phyloP scores from a whole-genome alignment of 768 basidiomycete species.

The Amanita thiersii region DNA sequence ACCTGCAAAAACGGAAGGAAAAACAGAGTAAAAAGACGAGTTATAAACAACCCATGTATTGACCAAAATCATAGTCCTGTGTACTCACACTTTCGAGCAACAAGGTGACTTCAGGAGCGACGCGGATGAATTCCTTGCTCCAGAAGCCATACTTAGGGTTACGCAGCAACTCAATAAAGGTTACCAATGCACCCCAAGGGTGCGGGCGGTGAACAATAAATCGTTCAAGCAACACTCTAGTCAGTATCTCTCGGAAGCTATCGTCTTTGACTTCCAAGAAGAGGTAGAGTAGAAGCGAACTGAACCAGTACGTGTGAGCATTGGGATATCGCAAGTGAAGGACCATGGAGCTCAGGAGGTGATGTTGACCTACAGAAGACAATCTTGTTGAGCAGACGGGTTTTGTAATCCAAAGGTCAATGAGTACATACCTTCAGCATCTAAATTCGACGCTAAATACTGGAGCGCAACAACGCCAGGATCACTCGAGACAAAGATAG shows the following conservation, averaged over 20 bases:
- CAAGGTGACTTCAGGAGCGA: slow-evolving; percentile 80
- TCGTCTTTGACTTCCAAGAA: slow-evolving; percentile 77
- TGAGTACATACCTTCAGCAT: slow-evolving; percentile 72
- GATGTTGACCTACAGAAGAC: slow-evolving; percentile 73
- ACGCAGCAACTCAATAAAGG: slow-evolving; percentile 89
- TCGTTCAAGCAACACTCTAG: slow-evolving; percentile 86
- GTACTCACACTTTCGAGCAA: slow-evolving; percentile 73
- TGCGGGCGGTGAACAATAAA: slow-evolving; percentile 93
- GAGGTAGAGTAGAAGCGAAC: slow-evolving; percentile 79
- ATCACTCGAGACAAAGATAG: slow-evolving; percentile 74
- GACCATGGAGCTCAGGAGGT: slow-evolving; percentile 86
- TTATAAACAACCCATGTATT: too few relatives aligned
- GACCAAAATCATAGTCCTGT: too few relatives aligned
- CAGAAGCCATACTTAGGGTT: slow-evolving; percentile 89
- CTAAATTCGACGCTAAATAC: slow-evolving; percentile 75
- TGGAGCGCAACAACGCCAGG: slow-evolving; percentile 81
- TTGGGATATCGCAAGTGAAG: slow-evolving; percentile 96
- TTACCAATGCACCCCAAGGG: slow-evolving; percentile 91
- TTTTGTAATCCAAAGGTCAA: neutral
- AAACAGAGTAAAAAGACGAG: slow-evolving; percentile 8
- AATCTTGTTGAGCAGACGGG: slow-evolving; percentile 6
- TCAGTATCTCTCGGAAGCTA: slow-evolving; percentile 73
- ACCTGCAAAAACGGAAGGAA: slow-evolving; percentile 36
- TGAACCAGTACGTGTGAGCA: slow-evolving; percentile 98
- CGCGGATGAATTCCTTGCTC: slow-evolving; percentile 79